Percentiles rank a stretch among this genome's conserved stretches.
These are phyloP conservation scores for Pleurotus salmoneostramineus DNA, from an alignment of 768 basidiomycete genomes.

Conservation along the genomic window DNA sequence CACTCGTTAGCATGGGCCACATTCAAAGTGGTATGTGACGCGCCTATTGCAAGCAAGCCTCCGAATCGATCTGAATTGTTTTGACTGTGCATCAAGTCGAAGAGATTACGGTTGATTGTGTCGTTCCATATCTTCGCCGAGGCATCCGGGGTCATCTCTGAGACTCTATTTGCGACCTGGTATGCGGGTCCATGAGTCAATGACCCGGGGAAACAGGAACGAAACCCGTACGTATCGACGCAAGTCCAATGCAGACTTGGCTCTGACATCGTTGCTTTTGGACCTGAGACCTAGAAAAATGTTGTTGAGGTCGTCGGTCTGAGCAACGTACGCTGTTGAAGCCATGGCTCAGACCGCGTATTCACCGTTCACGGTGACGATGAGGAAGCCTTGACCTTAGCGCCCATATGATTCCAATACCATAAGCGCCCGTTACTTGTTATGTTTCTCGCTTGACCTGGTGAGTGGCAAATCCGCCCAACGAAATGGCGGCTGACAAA, in stretches of 20 bases:
- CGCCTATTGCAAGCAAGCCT: conserved; percentile 85
- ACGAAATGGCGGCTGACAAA: no score
- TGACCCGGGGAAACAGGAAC: conserved; percentile 9
- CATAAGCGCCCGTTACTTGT: no score
- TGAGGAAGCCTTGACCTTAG: background rate
- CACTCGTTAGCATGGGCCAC: conserved; percentile 4
- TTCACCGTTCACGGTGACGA: background rate
- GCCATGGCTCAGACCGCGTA: conserved; percentile 44
- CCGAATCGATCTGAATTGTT: conserved; percentile 79
- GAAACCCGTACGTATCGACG: conserved; percentile 61
- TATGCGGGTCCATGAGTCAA: conserved; percentile 9
- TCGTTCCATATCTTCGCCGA: conserved; percentile 85
- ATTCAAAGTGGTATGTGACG: conserved; percentile 15
- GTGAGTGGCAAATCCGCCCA: no score
- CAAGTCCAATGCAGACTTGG: conserved; percentile 67
- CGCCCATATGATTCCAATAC: no score
- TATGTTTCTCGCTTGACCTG: no score
- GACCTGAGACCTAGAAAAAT: conserved; percentile 68
- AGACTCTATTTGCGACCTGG: conserved; percentile 68
- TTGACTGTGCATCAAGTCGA: conserved; percentile 81
- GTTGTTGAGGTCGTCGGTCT: conserved; percentile 57
- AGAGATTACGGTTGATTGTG: conserved; percentile 72
- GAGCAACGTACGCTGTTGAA: conserved; percentile 50
- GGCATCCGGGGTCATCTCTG: conserved; percentile 80
- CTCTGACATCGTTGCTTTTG: conserved; percentile 59